Conservation (phyloP, 1,284 basidiomycete species). For the Chalciporus sp. region DNA sequence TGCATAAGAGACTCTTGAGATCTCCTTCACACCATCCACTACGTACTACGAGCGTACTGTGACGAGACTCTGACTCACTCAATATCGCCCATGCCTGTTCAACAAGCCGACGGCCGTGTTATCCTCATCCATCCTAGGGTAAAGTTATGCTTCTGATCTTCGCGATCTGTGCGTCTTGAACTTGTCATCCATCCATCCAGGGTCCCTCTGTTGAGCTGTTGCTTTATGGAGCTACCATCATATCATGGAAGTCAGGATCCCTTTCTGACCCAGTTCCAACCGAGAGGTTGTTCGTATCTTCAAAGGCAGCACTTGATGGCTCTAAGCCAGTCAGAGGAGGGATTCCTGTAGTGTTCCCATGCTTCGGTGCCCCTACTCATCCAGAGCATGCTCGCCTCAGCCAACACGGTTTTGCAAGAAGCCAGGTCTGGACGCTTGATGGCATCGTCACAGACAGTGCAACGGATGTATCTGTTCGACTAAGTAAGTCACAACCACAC, state of each 20-base stretch:
- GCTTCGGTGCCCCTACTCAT: conserved; percentile 79
- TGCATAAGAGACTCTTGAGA: too few species aligned
- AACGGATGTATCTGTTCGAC: conserved; percentile 68
- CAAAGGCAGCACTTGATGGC: conserved; percentile 75
- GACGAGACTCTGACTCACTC: too few species aligned
- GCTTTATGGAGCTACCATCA: conserved; percentile 80
- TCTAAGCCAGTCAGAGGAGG: conserved; percentile 79
- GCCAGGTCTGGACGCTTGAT: conserved; percentile 68
- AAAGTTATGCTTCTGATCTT: conserved; percentile 1
- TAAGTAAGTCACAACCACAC: conserved; percentile 52
- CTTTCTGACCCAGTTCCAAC: conserved; percentile 39
- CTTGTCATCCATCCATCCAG: conserved; percentile 41
- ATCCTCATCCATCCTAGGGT: conserved; percentile 59
- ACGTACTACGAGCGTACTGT: neutral
- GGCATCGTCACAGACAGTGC: conserved; percentile 68
- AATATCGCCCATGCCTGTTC: too few species aligned
- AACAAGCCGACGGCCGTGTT: conserved; percentile 41
- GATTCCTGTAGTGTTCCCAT: conserved; percentile 84
- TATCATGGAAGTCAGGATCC: conserved; percentile 70
- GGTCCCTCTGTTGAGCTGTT: conserved; percentile 73
- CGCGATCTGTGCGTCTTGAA: neutral
- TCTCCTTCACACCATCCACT: too few species aligned
- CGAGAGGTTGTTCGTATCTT: conserved; percentile 79
- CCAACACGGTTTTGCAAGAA: conserved; percentile 88
- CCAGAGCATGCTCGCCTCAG: conserved; percentile 70